Base-by-base conservation (phyloP, 1,284 basidiomycete species). In the Ustilago esculenta region DNA sequence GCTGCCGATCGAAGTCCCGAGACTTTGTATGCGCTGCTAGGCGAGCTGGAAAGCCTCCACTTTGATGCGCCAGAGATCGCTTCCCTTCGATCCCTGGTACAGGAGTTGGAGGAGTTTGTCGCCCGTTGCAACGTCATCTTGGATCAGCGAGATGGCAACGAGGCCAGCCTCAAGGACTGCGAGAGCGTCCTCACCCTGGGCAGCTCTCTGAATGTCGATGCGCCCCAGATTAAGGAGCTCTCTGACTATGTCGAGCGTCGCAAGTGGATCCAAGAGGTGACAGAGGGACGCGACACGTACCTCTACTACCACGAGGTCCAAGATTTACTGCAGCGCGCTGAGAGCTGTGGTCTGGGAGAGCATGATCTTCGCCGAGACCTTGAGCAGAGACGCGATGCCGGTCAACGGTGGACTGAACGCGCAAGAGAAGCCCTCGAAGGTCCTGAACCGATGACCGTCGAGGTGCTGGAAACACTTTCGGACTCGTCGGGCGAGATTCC, bases 51-150 rank as follows among this genome's bases (percentile, higher is more conserved):
- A 40, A 84, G 82, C 15, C 86, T 93, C 18, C 91, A 91, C 1
- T 92, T 93, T 74, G 91, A 93, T 65, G 86, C 87, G 52, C 86
- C 87, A 6, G 92, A 93, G 82, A 89, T 92, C 34, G 83, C 80
- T 12, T 79, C 84, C 12, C 85, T 93, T 27, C 85, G 84, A 42
- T 82, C 76, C 23, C 84, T 92, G 35, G 87, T 86, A 4, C 83
- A 86, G 46, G 87, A 89, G 66, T 88, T 90, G 8, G 87, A 91
- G 72, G 87, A 88, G 32, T 87, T 87, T 48, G 80, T 80, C 20
- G 72, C 75, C 5, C 80, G 91, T 3, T 85, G 91, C 44, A 86
- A 87, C 41, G 53, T 54, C 9, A 57, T 73, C 27, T 37, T 78
- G 23, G 48, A 23, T 2, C 55, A 45, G 11, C 37, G 50, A 2